Conservation (phyloP, 345 rosid species). For the Hypericum perforatum region DNA sequence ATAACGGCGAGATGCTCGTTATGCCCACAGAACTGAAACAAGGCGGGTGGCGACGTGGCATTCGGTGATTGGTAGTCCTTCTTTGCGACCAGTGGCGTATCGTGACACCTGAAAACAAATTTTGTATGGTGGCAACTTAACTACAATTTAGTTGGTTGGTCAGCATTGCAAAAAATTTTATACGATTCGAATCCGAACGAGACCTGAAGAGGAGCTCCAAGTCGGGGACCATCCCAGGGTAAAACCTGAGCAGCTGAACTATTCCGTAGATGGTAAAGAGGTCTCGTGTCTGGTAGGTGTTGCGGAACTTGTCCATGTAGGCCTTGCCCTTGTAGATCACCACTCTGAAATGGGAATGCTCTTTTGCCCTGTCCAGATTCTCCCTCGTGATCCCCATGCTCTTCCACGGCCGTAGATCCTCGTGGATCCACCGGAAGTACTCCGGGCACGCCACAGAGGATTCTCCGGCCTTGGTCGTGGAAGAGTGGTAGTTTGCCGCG, state of each 20-base stretch:
- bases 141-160: no score
- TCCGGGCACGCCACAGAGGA: conserved; percentile 30
- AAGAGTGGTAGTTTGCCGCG: no score
- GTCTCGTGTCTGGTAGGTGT: conserved; percentile 42
- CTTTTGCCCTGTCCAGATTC: conserved; percentile 39
- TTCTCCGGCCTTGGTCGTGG: neutral
- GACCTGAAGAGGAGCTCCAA: conserved; percentile 69
- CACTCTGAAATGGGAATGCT: conserved; percentile 49
- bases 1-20: neutral
- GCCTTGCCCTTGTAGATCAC: conserved; percentile 47
- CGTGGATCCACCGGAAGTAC: conserved; percentile 72
- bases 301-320: conserved; percentile 43
- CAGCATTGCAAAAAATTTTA: no score
- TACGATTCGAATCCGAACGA: no score
- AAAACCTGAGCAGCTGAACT: conserved; percentile 57
- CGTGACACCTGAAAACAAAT: conserved; percentile 15
- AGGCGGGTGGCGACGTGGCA: conserved; percentile 5
- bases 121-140: no score
- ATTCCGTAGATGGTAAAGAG: conserved; percentile 58
- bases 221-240: conserved; percentile 61
- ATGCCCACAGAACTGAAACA: neutral
- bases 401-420: conserved; percentile 65
- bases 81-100: conserved; percentile 36
- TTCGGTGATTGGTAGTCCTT: conserved; percentile 27
- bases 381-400: conserved; percentile 49